phyloP scores from a whole-genome alignment of 768 basidiomycete genomes.

The Crepidotus variabilis region DNA sequence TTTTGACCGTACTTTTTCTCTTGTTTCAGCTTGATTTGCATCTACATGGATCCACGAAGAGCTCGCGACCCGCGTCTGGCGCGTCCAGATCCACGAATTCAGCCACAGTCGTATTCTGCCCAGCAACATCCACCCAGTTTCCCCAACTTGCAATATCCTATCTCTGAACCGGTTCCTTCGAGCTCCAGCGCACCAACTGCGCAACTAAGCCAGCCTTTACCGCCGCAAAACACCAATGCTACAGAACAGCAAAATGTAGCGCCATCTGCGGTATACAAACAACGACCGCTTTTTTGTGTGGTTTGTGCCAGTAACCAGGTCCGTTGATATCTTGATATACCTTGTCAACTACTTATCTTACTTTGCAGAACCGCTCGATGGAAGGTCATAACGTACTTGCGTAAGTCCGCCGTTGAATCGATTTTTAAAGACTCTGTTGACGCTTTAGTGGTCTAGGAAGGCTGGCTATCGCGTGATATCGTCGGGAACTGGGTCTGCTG shows the following conservation, averaged over 20 bases:
- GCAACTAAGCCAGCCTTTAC: conserved; percentile 2
- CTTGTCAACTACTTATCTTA: conserved; percentile 9
- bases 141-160: conserved; percentile 7
- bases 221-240: conserved; percentile 1
- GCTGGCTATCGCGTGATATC: conserved; percentile 91
- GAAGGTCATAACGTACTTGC: conserved; percentile 90
- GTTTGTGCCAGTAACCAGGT: conserved; percentile 99
- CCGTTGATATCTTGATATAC: conserved; percentile 20
- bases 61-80: conserved; percentile 79
- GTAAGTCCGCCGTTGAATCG: conserved; percentile 44
- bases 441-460: conserved; percentile 49
- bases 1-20: conserved; percentile 2
- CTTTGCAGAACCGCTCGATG: conserved; percentile 89
- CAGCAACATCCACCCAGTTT: conserved; percentile 34
- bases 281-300: conserved; percentile 88
- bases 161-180: not conserved
- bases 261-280: conserved; percentile 41
- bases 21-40: conserved; percentile 2
- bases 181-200: not conserved
- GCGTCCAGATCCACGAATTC: conserved; percentile 52
- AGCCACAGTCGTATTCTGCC: conserved; percentile 16
- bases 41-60: conserved; percentile 72
- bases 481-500: conserved; percentile 94
- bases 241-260: not conserved
- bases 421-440: conserved; percentile 1